Base-by-base conservation (phyloP, 1,284 basidiomycete genomes). In the Ustilago hordei region DNA sequence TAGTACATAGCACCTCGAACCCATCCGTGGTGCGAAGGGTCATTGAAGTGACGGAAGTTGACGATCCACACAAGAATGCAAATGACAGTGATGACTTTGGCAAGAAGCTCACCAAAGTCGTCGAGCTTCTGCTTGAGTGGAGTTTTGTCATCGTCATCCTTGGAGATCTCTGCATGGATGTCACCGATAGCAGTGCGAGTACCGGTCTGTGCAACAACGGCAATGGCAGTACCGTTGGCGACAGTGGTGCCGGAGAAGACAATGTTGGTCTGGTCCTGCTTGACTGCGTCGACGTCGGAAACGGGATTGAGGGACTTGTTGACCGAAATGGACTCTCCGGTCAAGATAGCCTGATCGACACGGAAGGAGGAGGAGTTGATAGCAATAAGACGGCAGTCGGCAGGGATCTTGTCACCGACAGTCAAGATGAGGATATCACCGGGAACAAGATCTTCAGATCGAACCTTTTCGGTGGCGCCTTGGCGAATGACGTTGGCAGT, bases 181-280 rank as follows among this genome's bases (percentile, higher is more conserved):
- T 82, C 74, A 35, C 84, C 84, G 60, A 86, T 85, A 36, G 84
- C 84, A 8, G 84, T 86, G 9, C 75, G 60, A 7, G 75, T 60
- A 8, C 84, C 84, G n/a, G 81, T 86, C 31, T 71, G 72, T 4
- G 78, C 79, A 12, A 82, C 84, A 59, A 84, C 73, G 17, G 84
- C 84, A 31, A 76, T 55, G n/a, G 80, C 82, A 13, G 78, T 70
- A 12, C 84, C 84, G 39, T 76, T 82, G 19, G 81, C 77, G 56
- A 85, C 74, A 19, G 81, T 85, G 53, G 84, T 85, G 34, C 84
- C 84, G 50, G 73, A 79, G 60, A 86, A 86, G 54, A 86, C 81
- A 28, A 84, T 84, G 73, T 86, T 86, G 60, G 70, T 81, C 83
- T 84, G 84, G 57, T 86, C 84, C 76, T 86, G 84, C 71, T 84